These are phyloP conservation scores for Colletotrichum sublineola DNA, from an alignment of 2,329 filamentous ascomycete genomes.

Conservation along the genomic window DNA sequence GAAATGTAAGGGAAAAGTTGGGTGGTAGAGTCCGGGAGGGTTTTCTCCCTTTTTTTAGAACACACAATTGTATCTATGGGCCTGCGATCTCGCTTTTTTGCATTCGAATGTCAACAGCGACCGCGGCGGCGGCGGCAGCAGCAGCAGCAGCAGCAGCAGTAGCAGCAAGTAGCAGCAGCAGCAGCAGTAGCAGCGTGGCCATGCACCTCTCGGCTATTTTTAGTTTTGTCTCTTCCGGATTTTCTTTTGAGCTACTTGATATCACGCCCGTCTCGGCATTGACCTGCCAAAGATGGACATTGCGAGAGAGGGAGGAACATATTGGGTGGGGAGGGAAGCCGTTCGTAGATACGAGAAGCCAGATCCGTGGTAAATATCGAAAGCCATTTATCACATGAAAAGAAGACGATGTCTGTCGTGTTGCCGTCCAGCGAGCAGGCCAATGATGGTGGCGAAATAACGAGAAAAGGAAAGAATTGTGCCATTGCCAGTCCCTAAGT, in stretches of 20 bases:
- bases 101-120: conserved; percentile 9
- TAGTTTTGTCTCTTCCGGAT: conserved; percentile 7
- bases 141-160: conserved; percentile 26
- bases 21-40: background rate
- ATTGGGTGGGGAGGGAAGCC: background rate
- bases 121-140: conserved; percentile 16
- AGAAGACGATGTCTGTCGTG: background rate
- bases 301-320: background rate
- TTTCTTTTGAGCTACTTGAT: conserved; percentile 28
- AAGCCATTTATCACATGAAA: background rate
- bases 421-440: background rate
- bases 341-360: conserved; percentile 10
- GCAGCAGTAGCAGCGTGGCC: conserved; percentile 18
- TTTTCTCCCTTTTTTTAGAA: background rate
- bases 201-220: conserved; percentile 11
- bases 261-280: conserved; percentile 26
- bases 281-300: background rate
- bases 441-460: background rate
- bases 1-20: background rate
- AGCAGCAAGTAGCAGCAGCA: too few species aligned
- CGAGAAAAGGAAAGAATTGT: conserved; percentile 18
- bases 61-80: conserved; percentile 26
- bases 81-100: conserved; percentile 26
- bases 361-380: conserved; percentile 18
- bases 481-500: conserved; percentile 7